A percentile compares a stretch with the other conserved stretches of the same genome.
These are phyloP conservation scores for Neoboletus brunneissimus DNA, from an alignment of 768 basidiomycete species.

Conservation along the genomic window DNA sequence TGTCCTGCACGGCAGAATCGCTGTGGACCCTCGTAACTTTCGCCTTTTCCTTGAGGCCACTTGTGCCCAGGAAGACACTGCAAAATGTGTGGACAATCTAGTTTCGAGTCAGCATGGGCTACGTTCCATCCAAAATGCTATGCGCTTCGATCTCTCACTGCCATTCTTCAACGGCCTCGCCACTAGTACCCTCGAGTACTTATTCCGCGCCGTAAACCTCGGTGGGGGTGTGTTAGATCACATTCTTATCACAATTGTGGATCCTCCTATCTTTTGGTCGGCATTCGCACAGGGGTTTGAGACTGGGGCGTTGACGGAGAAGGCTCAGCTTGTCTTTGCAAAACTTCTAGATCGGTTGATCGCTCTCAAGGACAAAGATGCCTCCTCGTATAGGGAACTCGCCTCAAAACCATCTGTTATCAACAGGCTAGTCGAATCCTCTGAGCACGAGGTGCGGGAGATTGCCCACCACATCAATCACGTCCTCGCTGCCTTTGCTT, in stretches of 20 bases:
- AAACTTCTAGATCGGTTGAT: conserved; percentile 51
- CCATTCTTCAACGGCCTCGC: conserved; percentile 46
- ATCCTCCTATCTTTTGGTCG: conserved; percentile 54
- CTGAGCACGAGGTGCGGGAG: conserved; percentile 25
- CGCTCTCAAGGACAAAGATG: conserved; percentile 33
- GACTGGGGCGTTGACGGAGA: conserved; percentile 29
- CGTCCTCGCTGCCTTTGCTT: conserved; percentile 30
- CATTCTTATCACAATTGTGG: conserved; percentile 43
- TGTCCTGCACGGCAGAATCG: conserved; percentile 31
- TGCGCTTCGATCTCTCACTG: conserved; percentile 39
- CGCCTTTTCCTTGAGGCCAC: conserved; percentile 47
- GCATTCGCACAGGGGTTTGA: conserved; percentile 36
- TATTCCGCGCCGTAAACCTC: conserved; percentile 39
- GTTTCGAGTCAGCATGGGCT: conserved; percentile 37
- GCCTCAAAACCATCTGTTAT: conserved; percentile 34
- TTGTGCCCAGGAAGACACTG: conserved; percentile 39
- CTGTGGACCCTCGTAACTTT: conserved; percentile 22
- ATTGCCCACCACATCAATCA: conserved; percentile 44
- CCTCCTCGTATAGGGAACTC: conserved; percentile 38
- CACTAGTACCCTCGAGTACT: conserved; percentile 36
- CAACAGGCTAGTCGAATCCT: conserved; percentile 25
- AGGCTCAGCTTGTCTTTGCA: conserved; percentile 42
- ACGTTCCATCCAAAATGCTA: conserved; percentile 38
- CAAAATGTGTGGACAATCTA: conserved; percentile 38
- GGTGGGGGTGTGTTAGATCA: conserved; percentile 44